Evolutionary conservation across 192 early-diverging fungal species (phyloP).

Genomic region (Spizellomyces punctatus): DNA sequence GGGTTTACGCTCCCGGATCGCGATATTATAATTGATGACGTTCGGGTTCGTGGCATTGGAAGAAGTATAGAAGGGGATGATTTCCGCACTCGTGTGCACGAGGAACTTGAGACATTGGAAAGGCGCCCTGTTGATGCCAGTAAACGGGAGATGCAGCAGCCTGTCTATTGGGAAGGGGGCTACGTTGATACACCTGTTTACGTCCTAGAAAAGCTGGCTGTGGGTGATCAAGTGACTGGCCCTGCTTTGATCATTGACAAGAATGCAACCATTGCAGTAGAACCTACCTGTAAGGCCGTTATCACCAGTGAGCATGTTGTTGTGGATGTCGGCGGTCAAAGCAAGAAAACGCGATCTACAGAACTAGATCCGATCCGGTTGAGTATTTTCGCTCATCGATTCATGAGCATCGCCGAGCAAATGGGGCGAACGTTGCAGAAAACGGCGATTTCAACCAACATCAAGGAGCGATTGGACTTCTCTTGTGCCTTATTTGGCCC

Average conservation of each 20-base stretch:
- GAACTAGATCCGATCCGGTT: constrained; percentile 88
- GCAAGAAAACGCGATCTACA: constrained; percentile 46
- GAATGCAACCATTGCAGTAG: constrained; percentile 86
- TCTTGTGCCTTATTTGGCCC: constrained; percentile 95
- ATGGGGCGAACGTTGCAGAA: constrained; percentile 48
- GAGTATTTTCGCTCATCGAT: constrained; percentile 91
- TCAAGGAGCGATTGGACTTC: constrained; percentile 98
- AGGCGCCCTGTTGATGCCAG: neutral
- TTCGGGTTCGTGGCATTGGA: constrained; percentile 88
- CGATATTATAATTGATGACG: constrained; percentile 83
- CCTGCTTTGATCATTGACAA: constrained; percentile 91
- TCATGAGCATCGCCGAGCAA: constrained; percentile 87
- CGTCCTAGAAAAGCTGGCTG: constrained; percentile 58
- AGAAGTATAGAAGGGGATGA: constrained; percentile 26
- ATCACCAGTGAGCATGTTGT: constrained; percentile 68
- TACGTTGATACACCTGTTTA: constrained; percentile 74
- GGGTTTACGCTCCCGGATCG: constrained; percentile 89
- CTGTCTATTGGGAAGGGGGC: constrained; percentile 81
- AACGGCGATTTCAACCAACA: constrained; percentile 94
- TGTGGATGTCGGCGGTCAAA: constrained; percentile 22
- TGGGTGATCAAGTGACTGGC: constrained; percentile 74
- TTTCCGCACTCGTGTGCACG: constrained; percentile 42
- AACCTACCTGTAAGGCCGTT: constrained; percentile 74
- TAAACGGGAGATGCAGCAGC: constrained; percentile 40
- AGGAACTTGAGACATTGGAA: constrained; percentile 48